Evolutionary conservation across 345 rosid species (phyloP).

Genomic region (Mangifera indica): DNA sequence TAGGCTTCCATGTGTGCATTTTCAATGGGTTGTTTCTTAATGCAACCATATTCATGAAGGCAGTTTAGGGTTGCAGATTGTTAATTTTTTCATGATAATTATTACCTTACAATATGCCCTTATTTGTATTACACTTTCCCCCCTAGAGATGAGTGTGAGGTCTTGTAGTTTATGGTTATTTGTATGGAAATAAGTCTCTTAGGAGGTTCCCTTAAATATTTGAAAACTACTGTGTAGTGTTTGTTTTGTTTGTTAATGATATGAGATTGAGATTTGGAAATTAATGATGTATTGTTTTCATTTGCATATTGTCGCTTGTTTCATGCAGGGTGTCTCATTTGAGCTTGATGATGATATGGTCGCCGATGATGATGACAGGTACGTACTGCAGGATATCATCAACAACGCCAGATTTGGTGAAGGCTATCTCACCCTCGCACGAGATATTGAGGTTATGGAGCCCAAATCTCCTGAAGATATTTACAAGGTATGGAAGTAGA

Average conservation of each 20-base stretch:
- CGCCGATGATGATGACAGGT: conserved; percentile 63
- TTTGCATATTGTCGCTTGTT: conserved; percentile 13
- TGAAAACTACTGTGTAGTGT: neutral
- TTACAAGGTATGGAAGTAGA: conserved; percentile 61
- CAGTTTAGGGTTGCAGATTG: neutral
- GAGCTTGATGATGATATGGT: conserved; percentile 70
- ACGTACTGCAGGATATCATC: conserved; percentile 69
- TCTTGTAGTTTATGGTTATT: neutral
- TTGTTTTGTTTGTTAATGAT: neutral
- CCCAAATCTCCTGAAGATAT: conserved; percentile 94
- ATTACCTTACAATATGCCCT: neutral
- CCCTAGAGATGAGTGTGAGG: neutral
- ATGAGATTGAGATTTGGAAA: neutral
- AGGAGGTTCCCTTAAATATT: neutral
- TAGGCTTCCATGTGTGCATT: neutral
- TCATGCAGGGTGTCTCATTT: conserved; percentile 62
- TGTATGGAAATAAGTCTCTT: neutral
- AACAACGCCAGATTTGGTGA: conserved; percentile 78
- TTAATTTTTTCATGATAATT: neutral
- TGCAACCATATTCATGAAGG: neutral
- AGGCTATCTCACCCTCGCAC: conserved; percentile 92
- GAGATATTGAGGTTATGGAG: conserved; percentile 99
- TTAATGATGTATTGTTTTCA: neutral
- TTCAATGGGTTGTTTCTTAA: neutral
- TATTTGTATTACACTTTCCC: neutral